These are phyloP conservation scores for Vicia villosa DNA, from an alignment of 306 rosid species.

Conservation along the genomic window DNA sequence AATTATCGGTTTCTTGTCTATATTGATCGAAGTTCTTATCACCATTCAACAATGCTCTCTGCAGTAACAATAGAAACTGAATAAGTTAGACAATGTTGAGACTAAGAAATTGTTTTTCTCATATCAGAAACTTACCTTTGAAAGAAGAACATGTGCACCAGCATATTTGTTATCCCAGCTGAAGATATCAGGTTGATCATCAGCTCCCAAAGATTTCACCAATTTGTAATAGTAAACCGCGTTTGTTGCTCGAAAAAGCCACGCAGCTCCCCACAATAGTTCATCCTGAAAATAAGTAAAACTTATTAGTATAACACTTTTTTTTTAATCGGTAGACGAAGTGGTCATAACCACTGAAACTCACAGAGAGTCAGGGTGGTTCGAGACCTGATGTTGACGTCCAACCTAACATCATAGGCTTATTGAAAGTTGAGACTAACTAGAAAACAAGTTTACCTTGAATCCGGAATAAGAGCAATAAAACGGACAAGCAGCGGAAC, in stretches of 20 bases:
- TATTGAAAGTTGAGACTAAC: background rate
- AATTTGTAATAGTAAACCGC: conserved; percentile 56
- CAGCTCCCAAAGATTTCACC: conserved; percentile 64
- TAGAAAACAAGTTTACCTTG: conserved; percentile 50
- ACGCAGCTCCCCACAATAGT: conserved; percentile 90
- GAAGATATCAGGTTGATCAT: conserved; percentile 78
- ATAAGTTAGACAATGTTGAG: conserved; percentile 1
- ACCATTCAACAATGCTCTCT: conserved; percentile 63
- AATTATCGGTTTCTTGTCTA: conserved; percentile 75
- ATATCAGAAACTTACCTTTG: conserved; percentile 59
- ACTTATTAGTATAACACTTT: background rate
- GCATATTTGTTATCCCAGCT: conserved; percentile 99
- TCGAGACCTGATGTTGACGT: no score
- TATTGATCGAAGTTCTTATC: conserved; percentile 69
- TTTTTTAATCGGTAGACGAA: no score
- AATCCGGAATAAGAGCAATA: conserved; percentile 95
- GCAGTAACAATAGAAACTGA: conserved; percentile 12
- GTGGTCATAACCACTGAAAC: no score
- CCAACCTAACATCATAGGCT: no score
- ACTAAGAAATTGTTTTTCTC: conserved; percentile 8
- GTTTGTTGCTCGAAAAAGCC: conserved; percentile 89
- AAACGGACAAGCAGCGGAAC: conserved; percentile 87
- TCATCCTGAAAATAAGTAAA: conserved; percentile 60
- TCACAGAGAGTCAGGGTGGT: no score
- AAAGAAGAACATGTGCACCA: conserved; percentile 81